Conservation (phyloP, 805 yeast genomes). For the Pichia eremophila region DNA sequence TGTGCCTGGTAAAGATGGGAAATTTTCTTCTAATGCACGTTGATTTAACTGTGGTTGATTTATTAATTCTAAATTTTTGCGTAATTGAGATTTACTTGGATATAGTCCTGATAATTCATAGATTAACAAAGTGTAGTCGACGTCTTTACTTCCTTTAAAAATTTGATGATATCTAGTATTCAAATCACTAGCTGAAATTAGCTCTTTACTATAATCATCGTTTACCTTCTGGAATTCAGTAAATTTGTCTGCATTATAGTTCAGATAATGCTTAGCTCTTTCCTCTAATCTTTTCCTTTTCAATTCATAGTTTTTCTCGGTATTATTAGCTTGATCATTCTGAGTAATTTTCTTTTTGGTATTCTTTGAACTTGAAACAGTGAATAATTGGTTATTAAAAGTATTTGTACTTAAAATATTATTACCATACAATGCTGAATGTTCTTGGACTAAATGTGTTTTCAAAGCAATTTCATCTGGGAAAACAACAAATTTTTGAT, state of each 20-base stretch:
- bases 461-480: constrained; percentile 76
- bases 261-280: constrained; percentile 72
- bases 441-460: constrained; percentile 82
- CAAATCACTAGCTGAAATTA: constrained; percentile 40
- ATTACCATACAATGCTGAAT: constrained; percentile 35
- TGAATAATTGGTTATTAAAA: constrained; percentile 43
- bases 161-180: constrained; percentile 37
- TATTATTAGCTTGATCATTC: neutral
- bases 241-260: constrained; percentile 40
- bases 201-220: constrained; percentile 35
- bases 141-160: constrained; percentile 30
- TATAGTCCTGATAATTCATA: constrained; percentile 53
- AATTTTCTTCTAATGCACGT: constrained; percentile 28
- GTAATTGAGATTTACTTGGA: constrained; percentile 36
- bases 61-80: constrained; percentile 28
- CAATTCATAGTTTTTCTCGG: constrained; percentile 21
- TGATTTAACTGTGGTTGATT: constrained; percentile 19
- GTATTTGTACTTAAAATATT: constrained; percentile 20
- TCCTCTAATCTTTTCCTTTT: constrained; percentile 65
- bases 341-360: constrained; percentile 8
- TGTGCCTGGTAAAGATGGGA: constrained; percentile 39
- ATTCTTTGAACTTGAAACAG: constrained; percentile 31
- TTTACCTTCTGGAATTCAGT: constrained; percentile 42
- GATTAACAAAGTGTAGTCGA: constrained; percentile 49
- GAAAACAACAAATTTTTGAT: constrained; percentile 86